Evolutionary conservation across 805 yeast species (phyloP).

Genomic region (Wickerhamomyces strasburgensis): DNA sequence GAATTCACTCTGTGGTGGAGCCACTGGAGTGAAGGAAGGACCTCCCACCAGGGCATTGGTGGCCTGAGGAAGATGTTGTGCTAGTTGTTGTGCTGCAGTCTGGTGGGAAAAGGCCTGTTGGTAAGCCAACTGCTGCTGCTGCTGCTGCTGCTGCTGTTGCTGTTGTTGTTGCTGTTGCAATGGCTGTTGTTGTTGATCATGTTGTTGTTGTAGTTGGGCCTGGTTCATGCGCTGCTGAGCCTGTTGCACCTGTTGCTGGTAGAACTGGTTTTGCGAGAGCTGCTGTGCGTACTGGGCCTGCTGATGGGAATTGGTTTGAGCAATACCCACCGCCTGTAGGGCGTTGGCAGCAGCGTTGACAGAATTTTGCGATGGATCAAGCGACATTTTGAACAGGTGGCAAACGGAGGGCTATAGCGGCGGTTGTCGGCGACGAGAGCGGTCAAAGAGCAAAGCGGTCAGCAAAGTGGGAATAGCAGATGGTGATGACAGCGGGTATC

Average conservation of each 20-base stretch:
- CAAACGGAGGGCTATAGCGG: background rate
- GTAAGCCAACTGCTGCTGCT: constrained; percentile 14
- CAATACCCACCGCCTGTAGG: constrained; percentile 21
- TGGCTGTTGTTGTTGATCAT: constrained; percentile 15
- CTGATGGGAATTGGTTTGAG: constrained; percentile 12
- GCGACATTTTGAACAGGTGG: constrained; percentile 3
- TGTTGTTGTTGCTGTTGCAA: constrained; percentile 7
- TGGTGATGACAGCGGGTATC: constrained; percentile 9
- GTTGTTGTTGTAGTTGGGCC: constrained; percentile 15
- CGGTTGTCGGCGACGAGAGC: background rate
- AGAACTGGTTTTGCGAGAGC: constrained; percentile 14
- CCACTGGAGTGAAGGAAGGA: constrained; percentile 19
- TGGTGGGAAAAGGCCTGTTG: constrained; percentile 9
- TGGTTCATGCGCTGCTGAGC: constrained; percentile 13
- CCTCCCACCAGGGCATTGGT: constrained; percentile 9
- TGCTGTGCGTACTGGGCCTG: constrained; percentile 15
- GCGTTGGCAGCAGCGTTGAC: constrained; percentile 23
- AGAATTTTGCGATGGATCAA: constrained; percentile 17
- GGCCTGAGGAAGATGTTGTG: constrained; percentile 20
- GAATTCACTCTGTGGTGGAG: constrained; percentile 25
- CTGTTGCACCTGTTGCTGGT: constrained; percentile 20
- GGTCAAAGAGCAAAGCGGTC: background rate
- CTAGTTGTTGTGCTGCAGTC: constrained; percentile 17
- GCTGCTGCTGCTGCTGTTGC: constrained; percentile 8
- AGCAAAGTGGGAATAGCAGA: constrained; percentile 2